A percentile compares a stretch with the other conserved stretches of the same genome.
These are phyloP conservation scores for Pleurotus pulmonarius DNA, from an alignment of 768 basidiomycete genomes.

Conservation along the genomic window DNA sequence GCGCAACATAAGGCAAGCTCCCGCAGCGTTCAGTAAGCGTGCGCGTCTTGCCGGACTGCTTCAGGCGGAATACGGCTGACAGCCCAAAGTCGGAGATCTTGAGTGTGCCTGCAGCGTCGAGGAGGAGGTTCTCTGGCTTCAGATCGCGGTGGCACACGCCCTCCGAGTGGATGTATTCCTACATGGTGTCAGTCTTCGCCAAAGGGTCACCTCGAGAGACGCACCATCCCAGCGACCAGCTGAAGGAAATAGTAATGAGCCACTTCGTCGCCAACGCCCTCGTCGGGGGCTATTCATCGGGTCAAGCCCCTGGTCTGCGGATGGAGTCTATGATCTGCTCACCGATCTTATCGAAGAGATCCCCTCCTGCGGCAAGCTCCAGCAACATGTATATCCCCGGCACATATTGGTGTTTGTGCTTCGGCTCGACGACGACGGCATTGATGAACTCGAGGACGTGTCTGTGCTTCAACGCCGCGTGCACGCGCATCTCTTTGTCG, in stretches of 20 bases:
- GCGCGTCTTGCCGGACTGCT: constrained; percentile 74
- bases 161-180: constrained; percentile 83
- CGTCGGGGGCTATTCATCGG: constrained; percentile 68
- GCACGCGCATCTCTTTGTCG: constrained; percentile 91
- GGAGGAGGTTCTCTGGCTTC: constrained; percentile 93
- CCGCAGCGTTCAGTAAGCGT: constrained; percentile 81
- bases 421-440: constrained; percentile 68
- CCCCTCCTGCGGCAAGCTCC: constrained; percentile 90
- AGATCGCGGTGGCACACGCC: constrained; percentile 96
- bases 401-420: constrained; percentile 51
- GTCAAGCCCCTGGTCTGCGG: neutral
- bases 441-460: constrained; percentile 85
- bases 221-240: constrained; percentile 76
- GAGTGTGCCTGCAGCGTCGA: constrained; percentile 78
- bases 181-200: too few relatives aligned
- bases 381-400: constrained; percentile 91
- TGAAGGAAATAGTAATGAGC: constrained; percentile 92
- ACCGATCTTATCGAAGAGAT: constrained; percentile 99
- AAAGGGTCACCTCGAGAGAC: constrained; percentile 16
- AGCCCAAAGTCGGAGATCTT: constrained; percentile 97
- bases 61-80: constrained; percentile 84
- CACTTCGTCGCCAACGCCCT: constrained; percentile 81
- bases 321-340: constrained; percentile 19
- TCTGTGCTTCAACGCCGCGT: constrained; percentile 70
- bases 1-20: constrained; percentile 91